Evolutionary conservation across 257 asterid genomes (phyloP), one percentile per base, ranked within the genome.

Genomic region (Euphrasia confusa): DNA sequence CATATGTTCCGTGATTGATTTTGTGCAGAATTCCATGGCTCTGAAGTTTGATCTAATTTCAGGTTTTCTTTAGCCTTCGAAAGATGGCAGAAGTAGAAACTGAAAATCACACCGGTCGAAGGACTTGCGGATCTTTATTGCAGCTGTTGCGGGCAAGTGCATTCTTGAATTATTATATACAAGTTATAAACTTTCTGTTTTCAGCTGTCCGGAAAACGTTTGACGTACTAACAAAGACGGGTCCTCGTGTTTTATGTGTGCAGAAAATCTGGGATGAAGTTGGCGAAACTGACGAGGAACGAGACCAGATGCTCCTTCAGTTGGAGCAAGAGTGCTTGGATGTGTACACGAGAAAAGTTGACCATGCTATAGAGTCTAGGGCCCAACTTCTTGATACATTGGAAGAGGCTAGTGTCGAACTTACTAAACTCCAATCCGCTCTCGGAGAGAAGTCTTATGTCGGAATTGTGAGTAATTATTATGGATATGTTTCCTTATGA

Each of bases 251-350:
- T 48, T 60, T 45, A 10, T 14, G 42, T n/a, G 50, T 82, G 82
- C 84, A 90, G 97, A 80, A 82, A 82, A 85, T 90, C 5, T 90
- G 97, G 97, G 97, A 90, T 75, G 97, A 90, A 72, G 97, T 90
- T 37, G 97, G 97, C 24, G 96, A 87, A 78, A 82, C 75, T 62
- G 96, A 87, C 11, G 93, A 87, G 14, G 96, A 85, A 54, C 77
- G 97, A 58, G 97, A 90, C 72, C 81, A 68, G 79, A 82, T 90
- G 87, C 90, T 87, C 72, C 87, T 85, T 79, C 97, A 87, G 79
- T 65, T 90, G 54, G 96, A 90, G 75, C 90, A 85, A 48, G 97
- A 90, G 60, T 90, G 97, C 79, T 74, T 90, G 87, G 93, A 90
- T 76, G 97, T 90, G 10, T 90, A 90, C 86, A 82, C 71, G 84